Conservation (phyloP, 2,329 filamentous ascomycete genomes). For the Leptographium flavum region DNA sequence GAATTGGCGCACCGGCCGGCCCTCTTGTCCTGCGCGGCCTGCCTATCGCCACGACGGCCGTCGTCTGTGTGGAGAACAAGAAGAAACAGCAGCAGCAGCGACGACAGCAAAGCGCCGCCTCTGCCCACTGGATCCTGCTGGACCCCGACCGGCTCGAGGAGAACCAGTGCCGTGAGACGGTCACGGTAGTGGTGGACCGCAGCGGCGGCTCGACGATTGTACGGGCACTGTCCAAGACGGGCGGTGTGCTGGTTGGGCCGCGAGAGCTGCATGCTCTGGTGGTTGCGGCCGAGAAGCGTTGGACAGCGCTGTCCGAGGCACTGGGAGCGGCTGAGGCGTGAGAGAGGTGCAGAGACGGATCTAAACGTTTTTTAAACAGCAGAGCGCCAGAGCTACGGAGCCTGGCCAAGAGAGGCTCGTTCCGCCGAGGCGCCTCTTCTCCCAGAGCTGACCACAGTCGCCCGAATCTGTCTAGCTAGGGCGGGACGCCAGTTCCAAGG, state of each 20-base stretch:
- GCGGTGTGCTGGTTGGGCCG: constrained; percentile 56
- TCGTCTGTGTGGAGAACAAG: constrained; percentile 46
- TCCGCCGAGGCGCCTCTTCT: no score
- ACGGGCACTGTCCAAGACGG: constrained; percentile 66
- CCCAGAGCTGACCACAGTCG: no score
- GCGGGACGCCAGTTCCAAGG: no score
- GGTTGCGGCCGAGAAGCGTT: constrained; percentile 46
- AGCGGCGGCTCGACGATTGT: constrained; percentile 34
- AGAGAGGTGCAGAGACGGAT: not conserved
- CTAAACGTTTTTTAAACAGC: not conserved
- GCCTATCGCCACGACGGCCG: constrained; percentile 65
- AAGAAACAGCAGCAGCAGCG: constrained; percentile 46
- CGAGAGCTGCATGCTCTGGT: constrained; percentile 47
- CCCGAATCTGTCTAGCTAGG: no score
- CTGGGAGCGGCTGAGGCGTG: constrained; percentile 12
- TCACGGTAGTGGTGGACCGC: constrained; percentile 69
- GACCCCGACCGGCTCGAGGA: constrained; percentile 91
- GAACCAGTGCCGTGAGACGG: constrained; percentile 62
- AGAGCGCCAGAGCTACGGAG: not conserved
- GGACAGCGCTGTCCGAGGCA: constrained; percentile 40
- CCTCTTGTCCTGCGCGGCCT: constrained; percentile 47
- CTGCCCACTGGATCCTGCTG: constrained; percentile 59
- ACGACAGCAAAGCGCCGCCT: constrained; percentile 18
- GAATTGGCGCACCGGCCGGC: not conserved
- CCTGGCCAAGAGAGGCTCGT: no score